Percentiles rank a stretch among this genome's conserved stretches.
Evolutionary conservation across 441 rosid genomes (phyloP).

Genomic region (Gossypium davidsonii): DNA sequence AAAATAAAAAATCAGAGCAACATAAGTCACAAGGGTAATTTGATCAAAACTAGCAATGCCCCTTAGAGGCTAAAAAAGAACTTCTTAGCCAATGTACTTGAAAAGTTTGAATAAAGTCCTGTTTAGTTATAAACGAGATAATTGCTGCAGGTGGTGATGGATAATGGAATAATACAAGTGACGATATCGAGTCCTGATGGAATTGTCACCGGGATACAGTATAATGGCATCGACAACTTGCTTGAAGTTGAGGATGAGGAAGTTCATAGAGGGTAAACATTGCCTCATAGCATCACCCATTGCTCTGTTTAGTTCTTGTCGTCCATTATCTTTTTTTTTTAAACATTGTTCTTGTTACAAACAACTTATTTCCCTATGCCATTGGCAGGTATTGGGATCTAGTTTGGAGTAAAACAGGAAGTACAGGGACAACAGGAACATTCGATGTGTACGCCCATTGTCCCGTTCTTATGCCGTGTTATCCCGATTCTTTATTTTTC

Average conservation of each 20-base stretch:
- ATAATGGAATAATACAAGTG: constrained; percentile 50
- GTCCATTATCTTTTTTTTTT: neutral
- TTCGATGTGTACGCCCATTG: constrained; percentile 29
- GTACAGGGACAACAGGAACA: constrained; percentile 42
- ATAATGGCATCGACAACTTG: constrained; percentile 66
- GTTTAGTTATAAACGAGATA: neutral
- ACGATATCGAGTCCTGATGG: constrained; percentile 50
- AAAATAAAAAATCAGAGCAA: neutral
- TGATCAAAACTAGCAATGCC: too few species aligned
- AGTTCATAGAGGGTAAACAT: constrained; percentile 35
- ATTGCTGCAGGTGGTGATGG: constrained; percentile 41
- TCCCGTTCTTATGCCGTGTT: neutral
- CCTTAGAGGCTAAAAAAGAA: neutral
- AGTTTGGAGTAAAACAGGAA: constrained; percentile 50
- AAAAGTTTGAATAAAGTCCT: neutral
- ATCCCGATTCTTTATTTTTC: neutral
- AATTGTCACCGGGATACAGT: constrained; percentile 42
- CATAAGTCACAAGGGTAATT: too few species aligned
- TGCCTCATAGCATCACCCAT: neutral
- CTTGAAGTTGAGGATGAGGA: constrained; percentile 43
- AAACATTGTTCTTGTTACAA: neutral
- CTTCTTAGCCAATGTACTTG: neutral
- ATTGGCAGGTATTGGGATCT: constrained; percentile 55
- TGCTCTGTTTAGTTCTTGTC: neutral
- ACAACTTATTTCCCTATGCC: neutral